A percentile compares a stretch with the other conserved stretches of the same genome.
phyloP scores from a whole-genome alignment of 352 stramenopile species.

The Globisporangium nodosum region DNA sequence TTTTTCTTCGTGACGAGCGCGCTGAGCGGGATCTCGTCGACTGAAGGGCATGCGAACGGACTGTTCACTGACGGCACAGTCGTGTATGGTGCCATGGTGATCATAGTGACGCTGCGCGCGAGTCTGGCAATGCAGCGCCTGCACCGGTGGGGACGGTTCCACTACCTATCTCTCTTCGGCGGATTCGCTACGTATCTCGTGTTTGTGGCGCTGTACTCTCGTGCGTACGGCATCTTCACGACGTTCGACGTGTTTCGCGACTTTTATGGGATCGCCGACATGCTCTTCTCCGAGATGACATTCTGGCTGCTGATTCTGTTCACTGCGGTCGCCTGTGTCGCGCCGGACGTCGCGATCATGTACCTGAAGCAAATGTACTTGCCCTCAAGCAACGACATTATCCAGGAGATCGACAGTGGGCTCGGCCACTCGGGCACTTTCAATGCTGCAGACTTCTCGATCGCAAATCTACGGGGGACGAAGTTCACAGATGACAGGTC shows the following conservation, averaged over 20 bases:
- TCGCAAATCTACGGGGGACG: slow-evolving; percentile 9
- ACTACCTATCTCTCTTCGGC: slow-evolving; percentile 68
- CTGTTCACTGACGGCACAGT: slow-evolving; percentile 71
- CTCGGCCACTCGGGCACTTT: slow-evolving; percentile 25
- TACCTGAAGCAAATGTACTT: slow-evolving; percentile 85
- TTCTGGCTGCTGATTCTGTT: slow-evolving; percentile 72
- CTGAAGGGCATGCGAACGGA: slow-evolving; percentile 39
- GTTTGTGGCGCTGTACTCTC: slow-evolving; percentile 67
- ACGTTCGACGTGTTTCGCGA: slow-evolving; percentile 72
- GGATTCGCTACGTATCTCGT: slow-evolving; percentile 61
- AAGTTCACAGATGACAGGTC: slow-evolving; percentile 19
- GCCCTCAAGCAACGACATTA: slow-evolving; percentile 78
- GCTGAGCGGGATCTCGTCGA: slow-evolving; percentile 32
- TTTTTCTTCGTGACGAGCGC: slow-evolving; percentile 60
- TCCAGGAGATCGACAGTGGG: slow-evolving; percentile 77
- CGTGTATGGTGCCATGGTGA: slow-evolving; percentile 74
- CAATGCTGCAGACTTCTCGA: slow-evolving; percentile 14
- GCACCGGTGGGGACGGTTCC: slow-evolving; percentile 64
- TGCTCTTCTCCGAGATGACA: slow-evolving; percentile 44
- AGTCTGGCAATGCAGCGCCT: slow-evolving; percentile 71
- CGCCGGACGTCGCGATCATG: slow-evolving; percentile 54
- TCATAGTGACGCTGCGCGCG: slow-evolving; percentile 72
- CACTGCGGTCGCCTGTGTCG: slow-evolving; percentile 53
- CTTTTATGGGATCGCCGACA: slow-evolving; percentile 53
- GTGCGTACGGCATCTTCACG: slow-evolving; percentile 51